Evolutionary conservation across 306 rosid genomes (phyloP).

Genomic region (Cyamopsis tetragonoloba): DNA sequence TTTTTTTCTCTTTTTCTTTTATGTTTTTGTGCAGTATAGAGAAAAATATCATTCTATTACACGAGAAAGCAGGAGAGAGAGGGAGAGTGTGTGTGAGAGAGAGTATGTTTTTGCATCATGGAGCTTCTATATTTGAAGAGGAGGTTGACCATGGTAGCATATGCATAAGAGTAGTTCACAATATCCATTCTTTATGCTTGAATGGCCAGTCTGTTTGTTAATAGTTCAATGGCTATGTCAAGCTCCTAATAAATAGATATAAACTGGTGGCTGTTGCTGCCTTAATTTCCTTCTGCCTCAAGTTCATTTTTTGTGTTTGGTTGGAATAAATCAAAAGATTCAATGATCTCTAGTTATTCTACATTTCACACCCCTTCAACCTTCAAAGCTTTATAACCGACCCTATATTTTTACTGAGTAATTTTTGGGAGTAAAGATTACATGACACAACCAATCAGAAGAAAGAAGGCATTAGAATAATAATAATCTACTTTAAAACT

Average conservation of each 20-base stretch:
- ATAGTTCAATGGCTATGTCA: conserved; percentile 60
- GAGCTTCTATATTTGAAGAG: conserved; percentile 67
- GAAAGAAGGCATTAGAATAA: no score
- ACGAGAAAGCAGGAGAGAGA: conserved; percentile 26
- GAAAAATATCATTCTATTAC: conserved; percentile 35
- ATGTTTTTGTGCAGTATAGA: conserved; percentile 44
- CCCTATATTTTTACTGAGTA: no score
- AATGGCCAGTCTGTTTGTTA: conserved; percentile 57
- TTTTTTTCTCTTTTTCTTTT: background rate
- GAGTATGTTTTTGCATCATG: conserved; percentile 36
- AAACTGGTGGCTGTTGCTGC: conserved; percentile 38
- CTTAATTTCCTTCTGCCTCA: conserved; percentile 27
- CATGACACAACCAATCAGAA: no score
- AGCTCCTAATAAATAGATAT: conserved; percentile 55
- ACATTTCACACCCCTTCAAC: background rate
- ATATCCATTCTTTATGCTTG: conserved; percentile 79
- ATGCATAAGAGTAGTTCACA: conserved; percentile 31
- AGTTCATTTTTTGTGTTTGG: conserved; percentile 28
- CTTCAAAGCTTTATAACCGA: no score
- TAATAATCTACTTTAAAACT: no score
- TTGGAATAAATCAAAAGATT: conserved; percentile 32
- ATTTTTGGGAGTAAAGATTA: no score
- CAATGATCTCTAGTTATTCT: conserved; percentile 23
- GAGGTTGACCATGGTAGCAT: conserved; percentile 62
- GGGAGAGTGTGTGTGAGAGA: conserved; percentile 26